Conservation (phyloP, 768 basidiomycete genomes). For the Dacryopinax spathularia region DNA sequence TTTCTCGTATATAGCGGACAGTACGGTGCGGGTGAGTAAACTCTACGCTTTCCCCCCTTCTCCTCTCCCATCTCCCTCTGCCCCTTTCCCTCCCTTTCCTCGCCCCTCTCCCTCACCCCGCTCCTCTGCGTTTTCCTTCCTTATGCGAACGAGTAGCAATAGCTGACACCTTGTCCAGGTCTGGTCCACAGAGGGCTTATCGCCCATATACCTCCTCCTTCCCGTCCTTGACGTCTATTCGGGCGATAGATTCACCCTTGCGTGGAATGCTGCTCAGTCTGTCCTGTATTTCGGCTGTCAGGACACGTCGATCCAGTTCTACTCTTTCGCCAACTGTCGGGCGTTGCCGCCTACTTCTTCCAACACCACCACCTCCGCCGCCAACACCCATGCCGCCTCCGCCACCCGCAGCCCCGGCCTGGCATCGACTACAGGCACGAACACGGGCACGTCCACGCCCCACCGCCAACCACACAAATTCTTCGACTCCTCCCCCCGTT, state of each 20-base stretch:
- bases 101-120: too few species aligned
- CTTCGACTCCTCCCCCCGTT: slow-evolving; percentile 68
- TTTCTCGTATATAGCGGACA: slow-evolving; percentile 64
- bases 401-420: too few species aligned
- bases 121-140: too few species aligned
- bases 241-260: slow-evolving; percentile 76
- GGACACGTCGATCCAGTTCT: slow-evolving; percentile 87
- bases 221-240: slow-evolving; percentile 69
- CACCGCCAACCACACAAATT: slow-evolving; percentile 53
- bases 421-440: too few species aligned
- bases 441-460: too few species aligned
- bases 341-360: too few species aligned
- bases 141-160: too few species aligned
- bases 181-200: slow-evolving; percentile 62
- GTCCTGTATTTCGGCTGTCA: slow-evolving; percentile 81
- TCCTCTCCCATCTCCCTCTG: background rate
- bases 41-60: background rate
- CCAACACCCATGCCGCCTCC: background rate
- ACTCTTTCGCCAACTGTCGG: slow-evolving; percentile 39
- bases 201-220: slow-evolving; percentile 53
- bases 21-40: slow-evolving; percentile 71
- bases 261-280: slow-evolving; percentile 54
- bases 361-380: too few species aligned
- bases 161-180: too few species aligned
- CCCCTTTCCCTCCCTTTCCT: too few species aligned